Conservation (phyloP, 169 alveolate genomes). For the Plasmodium ovale region DNA sequence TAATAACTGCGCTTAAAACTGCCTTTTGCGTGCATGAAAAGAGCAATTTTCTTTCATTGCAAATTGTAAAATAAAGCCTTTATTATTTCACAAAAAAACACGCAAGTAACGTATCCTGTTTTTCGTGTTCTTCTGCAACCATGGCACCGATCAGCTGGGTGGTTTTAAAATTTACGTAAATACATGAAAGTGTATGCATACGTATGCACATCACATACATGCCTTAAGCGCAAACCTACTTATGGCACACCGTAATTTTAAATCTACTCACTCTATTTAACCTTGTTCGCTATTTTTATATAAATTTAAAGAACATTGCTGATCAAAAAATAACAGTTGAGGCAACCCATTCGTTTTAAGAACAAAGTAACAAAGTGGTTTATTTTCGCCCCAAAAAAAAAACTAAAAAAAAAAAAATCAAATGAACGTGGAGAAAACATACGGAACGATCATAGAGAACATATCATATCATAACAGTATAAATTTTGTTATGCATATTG, state of each 20-base stretch:
- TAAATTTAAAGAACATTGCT: neutral
- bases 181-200: neutral
- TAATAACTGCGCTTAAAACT: neutral
- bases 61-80: neutral
- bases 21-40: neutral
- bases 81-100: no score
- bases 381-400: no score
- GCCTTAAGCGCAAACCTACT: neutral
- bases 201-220: no score
- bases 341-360: neutral
- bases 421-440: neutral
- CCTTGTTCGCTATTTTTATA: neutral
- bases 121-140: no score
- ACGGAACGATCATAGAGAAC: neutral
- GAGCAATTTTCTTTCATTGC: neutral
- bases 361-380: slow-evolving; percentile 1
- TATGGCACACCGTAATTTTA: neutral
- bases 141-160: no score
- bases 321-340: neutral
- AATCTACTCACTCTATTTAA: neutral
- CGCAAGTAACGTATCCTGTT: neutral
- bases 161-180: no score
- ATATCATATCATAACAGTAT: no score
- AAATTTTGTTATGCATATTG: neutral
- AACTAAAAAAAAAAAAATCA: neutral